A percentile compares a stretch with the other conserved stretches of the same genome.
phyloP scores from a whole-genome alignment of 352 stramenopile genomes.

The Phytopythium boreale region DNA sequence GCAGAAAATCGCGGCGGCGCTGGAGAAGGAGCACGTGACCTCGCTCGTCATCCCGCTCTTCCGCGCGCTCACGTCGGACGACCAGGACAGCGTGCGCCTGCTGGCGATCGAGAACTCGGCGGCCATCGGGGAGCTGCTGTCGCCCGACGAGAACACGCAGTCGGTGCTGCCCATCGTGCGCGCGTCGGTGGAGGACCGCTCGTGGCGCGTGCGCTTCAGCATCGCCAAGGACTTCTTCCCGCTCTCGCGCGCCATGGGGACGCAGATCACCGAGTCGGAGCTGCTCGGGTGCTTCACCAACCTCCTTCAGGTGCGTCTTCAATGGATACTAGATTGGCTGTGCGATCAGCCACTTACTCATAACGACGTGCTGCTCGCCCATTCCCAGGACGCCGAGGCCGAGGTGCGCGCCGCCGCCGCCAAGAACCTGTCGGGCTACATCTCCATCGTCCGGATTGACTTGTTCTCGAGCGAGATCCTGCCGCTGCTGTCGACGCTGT shows the following conservation, averaged over 20 bases:
- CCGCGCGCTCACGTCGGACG: slow-evolving; percentile 87
- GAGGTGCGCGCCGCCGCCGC: slow-evolving; percentile 91
- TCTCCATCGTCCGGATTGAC: slow-evolving; percentile 88
- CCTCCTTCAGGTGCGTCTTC: slow-evolving; percentile 69
- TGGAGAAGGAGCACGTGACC: slow-evolving; percentile 77
- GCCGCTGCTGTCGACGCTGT: slow-evolving; percentile 86
- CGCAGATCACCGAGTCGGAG: slow-evolving; percentile 81
- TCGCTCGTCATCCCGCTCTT: slow-evolving; percentile 81
- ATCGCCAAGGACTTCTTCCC: slow-evolving; percentile 93
- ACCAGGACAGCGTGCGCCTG: slow-evolving; percentile 94
- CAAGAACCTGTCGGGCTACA: slow-evolving; percentile 92
- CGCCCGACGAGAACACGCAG: slow-evolving; percentile 71
- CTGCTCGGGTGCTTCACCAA: slow-evolving; percentile 90
- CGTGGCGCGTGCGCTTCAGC: slow-evolving; percentile 93
- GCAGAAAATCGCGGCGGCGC: slow-evolving; percentile 62
- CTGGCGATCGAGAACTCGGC: slow-evolving; percentile 89
- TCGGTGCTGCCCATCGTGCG: slow-evolving; percentile 76
- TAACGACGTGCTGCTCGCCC: background rate
- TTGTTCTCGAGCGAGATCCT: slow-evolving; percentile 90
- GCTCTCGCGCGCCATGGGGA: slow-evolving; percentile 74
- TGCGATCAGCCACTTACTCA: background rate
- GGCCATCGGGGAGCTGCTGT: slow-evolving; percentile 68
- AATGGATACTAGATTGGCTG: background rate
- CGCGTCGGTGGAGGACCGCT: slow-evolving; percentile 81
- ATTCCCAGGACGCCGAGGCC: slow-evolving; percentile 87